Percentiles rank a stretch among this genome's conserved stretches.
These are phyloP conservation scores for Cadophora gregata DNA, from an alignment of 2,329 filamentous ascomycete genomes.

Conservation along the genomic window DNA sequence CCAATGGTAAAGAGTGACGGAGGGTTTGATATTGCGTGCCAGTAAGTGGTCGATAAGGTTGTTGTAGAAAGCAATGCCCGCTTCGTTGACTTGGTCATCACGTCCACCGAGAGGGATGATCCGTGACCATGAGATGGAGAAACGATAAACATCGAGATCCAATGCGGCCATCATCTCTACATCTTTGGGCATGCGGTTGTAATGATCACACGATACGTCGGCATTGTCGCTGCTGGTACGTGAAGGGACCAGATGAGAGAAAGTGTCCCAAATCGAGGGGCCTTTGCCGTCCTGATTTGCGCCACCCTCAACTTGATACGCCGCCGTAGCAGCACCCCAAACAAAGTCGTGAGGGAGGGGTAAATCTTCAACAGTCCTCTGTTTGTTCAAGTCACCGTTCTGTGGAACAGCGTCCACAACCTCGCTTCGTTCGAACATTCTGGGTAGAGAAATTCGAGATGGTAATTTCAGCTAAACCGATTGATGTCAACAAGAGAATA, in stretches of 20 bases:
- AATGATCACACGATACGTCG: slow-evolving; percentile 56
- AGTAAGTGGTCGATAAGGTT: slow-evolving; percentile 53
- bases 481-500: background rate
- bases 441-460: background rate
- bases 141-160: slow-evolving; percentile 49
- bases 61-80: slow-evolving; percentile 54
- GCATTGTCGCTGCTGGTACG: slow-evolving; percentile 46
- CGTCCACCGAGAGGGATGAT: slow-evolving; percentile 54
- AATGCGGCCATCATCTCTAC: slow-evolving; percentile 48
- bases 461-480: background rate
- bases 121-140: slow-evolving; percentile 55
- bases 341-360: slow-evolving; percentile 47
- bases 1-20: slow-evolving; percentile 52
- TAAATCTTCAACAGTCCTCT: slow-evolving; percentile 14
- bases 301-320: slow-evolving; percentile 53
- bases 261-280: slow-evolving; percentile 48
- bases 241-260: slow-evolving; percentile 43
- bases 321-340: slow-evolving; percentile 50
- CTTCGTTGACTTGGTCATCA: slow-evolving; percentile 52
- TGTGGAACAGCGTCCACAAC: background rate
- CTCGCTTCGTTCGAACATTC: background rate
- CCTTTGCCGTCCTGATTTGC: slow-evolving; percentile 48
- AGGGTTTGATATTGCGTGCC: slow-evolving; percentile 50
- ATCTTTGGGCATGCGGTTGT: slow-evolving; percentile 57
- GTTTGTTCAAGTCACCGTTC: background rate